These are phyloP conservation scores for Immersiporthe knoxdaviesiana DNA, from an alignment of 2,329 filamentous ascomycete genomes.

Conservation along the genomic window DNA sequence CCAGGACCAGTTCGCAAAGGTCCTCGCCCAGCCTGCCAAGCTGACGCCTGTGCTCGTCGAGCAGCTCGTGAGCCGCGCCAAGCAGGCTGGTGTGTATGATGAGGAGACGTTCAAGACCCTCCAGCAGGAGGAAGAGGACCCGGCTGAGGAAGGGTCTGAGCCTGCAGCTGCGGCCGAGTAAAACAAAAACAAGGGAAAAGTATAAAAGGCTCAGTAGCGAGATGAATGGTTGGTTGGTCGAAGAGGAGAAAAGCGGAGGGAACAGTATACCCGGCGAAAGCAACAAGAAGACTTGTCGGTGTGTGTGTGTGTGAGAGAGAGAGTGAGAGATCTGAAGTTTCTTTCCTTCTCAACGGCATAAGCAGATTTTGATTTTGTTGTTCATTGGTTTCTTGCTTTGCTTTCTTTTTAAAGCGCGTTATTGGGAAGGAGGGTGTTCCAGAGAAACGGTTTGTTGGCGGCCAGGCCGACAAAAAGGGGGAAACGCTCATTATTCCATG, in stretches of 20 bases:
- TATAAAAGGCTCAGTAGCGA: not conserved
- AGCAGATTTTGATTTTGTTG: not conserved
- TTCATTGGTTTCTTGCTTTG: not conserved
- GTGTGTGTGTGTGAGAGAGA: no score
- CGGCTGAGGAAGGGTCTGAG: no score
- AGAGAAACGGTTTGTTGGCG: not conserved
- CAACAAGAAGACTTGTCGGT: not conserved
- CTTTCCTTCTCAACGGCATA: not conserved
- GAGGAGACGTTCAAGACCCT: constrained; percentile 27
- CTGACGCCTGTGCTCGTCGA: constrained; percentile 20
- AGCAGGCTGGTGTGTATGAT: constrained; percentile 30
- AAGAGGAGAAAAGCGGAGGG: not conserved
- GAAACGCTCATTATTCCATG: not conserved
- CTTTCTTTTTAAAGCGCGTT: not conserved
- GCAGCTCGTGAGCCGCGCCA: constrained; percentile 30
- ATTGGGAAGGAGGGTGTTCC: not conserved
- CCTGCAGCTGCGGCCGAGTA: not conserved
- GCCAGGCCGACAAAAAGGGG: not conserved
- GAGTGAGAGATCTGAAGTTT: not conserved
- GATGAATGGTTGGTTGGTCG: not conserved
- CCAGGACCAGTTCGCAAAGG: constrained; percentile 25
- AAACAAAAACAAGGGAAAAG: no score
- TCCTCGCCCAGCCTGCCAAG: constrained; percentile 16
- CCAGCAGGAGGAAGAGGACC: constrained; percentile 16
- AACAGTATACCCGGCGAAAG: not conserved